Percentiles rank a stretch among this genome's conserved stretches.
These are phyloP conservation scores for Kodamaea plutei DNA, from an alignment of 1,139 yeast species.

Conservation along the genomic window DNA sequence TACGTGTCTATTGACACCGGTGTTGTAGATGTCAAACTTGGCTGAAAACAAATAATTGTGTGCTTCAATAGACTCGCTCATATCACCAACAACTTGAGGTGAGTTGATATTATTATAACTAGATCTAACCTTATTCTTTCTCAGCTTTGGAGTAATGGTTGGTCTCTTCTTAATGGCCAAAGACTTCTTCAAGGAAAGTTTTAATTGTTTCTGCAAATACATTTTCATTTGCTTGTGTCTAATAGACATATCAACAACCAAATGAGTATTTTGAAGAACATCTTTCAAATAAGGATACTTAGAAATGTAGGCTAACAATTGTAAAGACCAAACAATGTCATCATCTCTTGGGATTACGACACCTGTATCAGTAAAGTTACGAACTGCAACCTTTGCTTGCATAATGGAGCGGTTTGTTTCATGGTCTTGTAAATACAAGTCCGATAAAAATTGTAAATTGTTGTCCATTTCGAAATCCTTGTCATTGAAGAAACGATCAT, in stretches of 20 bases:
- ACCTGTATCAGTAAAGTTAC: slow-evolving; percentile 67
- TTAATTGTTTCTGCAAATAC: slow-evolving; percentile 36
- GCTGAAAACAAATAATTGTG: slow-evolving; percentile 32
- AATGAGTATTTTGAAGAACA: slow-evolving; percentile 66
- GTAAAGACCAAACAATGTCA: slow-evolving; percentile 91
- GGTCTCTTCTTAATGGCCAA: slow-evolving; percentile 28
- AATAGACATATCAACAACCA: slow-evolving; percentile 52
- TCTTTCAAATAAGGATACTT: slow-evolving; percentile 82
- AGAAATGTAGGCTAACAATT: slow-evolving; percentile 85
- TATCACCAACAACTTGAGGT: slow-evolving; percentile 30
- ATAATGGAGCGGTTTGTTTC: slow-evolving; percentile 23
- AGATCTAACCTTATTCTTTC: slow-evolving; percentile 17
- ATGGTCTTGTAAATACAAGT: slow-evolving; percentile 39
- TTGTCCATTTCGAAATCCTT: slow-evolving; percentile 44
- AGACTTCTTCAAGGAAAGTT: slow-evolving; percentile 29
- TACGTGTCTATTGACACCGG: too few relatives aligned
- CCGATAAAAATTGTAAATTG: slow-evolving; percentile 39
- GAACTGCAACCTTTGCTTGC: slow-evolving; percentile 44
- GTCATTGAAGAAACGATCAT: slow-evolving; percentile 29
- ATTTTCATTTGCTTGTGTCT: slow-evolving; percentile 41
- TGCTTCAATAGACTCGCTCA: slow-evolving; percentile 26
- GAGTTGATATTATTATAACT: slow-evolving; percentile 20
- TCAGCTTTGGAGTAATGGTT: slow-evolving; percentile 35
- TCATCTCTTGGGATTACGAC: slow-evolving; percentile 84
- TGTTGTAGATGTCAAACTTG: slow-evolving; percentile 21